phyloP scores from a whole-genome alignment of 2,329 filamentous ascomycete species.

The Aureobasidium sp. region DNA sequence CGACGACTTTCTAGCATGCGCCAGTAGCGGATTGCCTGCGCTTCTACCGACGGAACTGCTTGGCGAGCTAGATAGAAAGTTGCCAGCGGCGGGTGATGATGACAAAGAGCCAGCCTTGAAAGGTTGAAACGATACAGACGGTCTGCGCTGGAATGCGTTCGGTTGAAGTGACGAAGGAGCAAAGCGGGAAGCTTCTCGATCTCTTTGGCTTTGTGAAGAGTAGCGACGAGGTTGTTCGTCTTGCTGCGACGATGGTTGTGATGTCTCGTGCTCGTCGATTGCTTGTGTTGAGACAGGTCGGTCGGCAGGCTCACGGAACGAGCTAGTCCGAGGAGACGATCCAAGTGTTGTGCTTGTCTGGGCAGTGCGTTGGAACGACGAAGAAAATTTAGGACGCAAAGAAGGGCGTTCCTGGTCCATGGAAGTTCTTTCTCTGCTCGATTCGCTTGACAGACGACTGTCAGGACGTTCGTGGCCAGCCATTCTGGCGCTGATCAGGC shows the following conservation, averaged over 20 bases:
- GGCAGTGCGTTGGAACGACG: background rate
- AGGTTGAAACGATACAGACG: constrained; percentile 84
- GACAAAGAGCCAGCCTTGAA: constrained; percentile 97
- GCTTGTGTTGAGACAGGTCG: constrained; percentile 13
- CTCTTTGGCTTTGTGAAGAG: constrained; percentile 2
- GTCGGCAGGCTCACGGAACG: constrained; percentile 11
- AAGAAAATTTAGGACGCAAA: background rate
- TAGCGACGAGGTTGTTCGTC: constrained; percentile 5
- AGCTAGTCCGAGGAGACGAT: constrained; percentile 7
- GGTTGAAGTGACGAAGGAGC: constrained; percentile 32
- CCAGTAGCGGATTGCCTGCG: constrained; percentile 16
- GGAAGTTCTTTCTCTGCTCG: constrained; percentile 5
- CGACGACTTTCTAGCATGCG: constrained; percentile 58
- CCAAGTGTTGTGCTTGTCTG: background rate
- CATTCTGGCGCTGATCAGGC: constrained; percentile 38
- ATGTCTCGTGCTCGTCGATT: background rate
- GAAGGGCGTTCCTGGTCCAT: constrained; percentile 7
- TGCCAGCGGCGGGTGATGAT: constrained; percentile 61
- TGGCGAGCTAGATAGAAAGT: constrained; percentile 45
- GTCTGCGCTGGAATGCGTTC: constrained; percentile 49
- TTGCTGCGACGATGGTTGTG: background rate
- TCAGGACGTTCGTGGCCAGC: constrained; percentile 4
- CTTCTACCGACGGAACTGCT: constrained; percentile 38
- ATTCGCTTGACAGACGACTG: background rate
- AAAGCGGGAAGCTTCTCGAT: constrained; percentile 3